Evolutionary conservation across 345 rosid species (phyloP).

Genomic region (Linum usitatissimum): DNA sequence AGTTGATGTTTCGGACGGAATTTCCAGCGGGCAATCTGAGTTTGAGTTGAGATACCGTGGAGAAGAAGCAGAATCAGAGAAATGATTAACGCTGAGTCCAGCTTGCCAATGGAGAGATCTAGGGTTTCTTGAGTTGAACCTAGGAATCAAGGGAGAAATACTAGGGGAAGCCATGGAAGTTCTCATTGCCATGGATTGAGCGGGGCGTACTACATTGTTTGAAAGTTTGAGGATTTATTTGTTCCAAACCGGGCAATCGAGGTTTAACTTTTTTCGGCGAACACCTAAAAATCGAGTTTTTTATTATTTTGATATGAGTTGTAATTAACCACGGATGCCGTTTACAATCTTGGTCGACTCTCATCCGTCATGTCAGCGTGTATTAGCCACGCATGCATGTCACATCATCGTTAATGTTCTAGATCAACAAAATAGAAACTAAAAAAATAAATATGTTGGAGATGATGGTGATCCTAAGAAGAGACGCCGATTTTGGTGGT

Average conservation of each 20-base stretch:
- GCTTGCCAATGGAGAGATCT: background rate
- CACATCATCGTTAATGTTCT: too few relatives aligned
- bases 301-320: too few relatives aligned
- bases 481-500: too few relatives aligned
- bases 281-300: too few relatives aligned
- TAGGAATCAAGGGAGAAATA: background rate
- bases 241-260: background rate
- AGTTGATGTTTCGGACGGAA: background rate
- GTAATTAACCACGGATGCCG: too few relatives aligned
- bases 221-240: background rate
- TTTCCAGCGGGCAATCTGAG: background rate
- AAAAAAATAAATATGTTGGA: too few relatives aligned
- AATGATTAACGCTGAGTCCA: background rate
- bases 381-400: too few relatives aligned
- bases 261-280: too few relatives aligned
- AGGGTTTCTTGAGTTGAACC: background rate
- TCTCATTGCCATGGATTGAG: background rate
- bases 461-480: too few relatives aligned
- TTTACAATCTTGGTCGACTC: too few relatives aligned
- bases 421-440: too few relatives aligned
- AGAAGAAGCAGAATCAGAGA: background rate
- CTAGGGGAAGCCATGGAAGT: background rate
- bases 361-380: too few relatives aligned
- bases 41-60: background rate
- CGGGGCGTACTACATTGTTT: background rate